Percentiles rank a stretch among this genome's conserved stretches.
Evolutionary conservation across 164 flowering plant genomes (phyloP).

Genomic region (Platanus orientalis): DNA sequence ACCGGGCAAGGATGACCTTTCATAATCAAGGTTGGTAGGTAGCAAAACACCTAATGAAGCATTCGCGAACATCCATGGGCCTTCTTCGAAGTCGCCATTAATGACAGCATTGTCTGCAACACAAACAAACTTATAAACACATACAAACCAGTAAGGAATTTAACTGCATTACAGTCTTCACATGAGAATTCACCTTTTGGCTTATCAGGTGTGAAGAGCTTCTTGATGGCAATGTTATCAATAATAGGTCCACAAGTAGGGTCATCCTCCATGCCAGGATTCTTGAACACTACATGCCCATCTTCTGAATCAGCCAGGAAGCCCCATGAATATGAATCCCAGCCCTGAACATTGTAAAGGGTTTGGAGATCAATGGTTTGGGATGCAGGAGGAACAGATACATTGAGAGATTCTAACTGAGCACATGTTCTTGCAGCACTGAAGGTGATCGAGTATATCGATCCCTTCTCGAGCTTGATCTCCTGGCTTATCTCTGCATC

Average conservation of each 20-base stretch:
- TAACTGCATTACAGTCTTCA: too few relatives aligned
- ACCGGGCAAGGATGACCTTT: too few relatives aligned
- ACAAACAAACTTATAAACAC: too few relatives aligned
- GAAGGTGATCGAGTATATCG: slow-evolving; percentile 83
- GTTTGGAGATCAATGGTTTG: too few relatives aligned
- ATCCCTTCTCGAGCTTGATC: slow-evolving; percentile 76
- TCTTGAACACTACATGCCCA: slow-evolving; percentile 45
- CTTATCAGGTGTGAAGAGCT: slow-evolving; percentile 71
- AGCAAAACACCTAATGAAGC: too few relatives aligned
- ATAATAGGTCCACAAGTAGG: slow-evolving; percentile 96
- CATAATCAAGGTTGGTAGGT: too few relatives aligned
- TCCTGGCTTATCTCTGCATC: slow-evolving; percentile 86
- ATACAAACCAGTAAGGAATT: too few relatives aligned
- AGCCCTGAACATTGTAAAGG: slow-evolving; percentile 77
- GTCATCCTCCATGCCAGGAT: slow-evolving; percentile 94
- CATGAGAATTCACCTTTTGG: slow-evolving; percentile 87
- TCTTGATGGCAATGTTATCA: slow-evolving; percentile 84
- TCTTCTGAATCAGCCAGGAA: slow-evolving; percentile 55
- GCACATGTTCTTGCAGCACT: slow-evolving; percentile 98
- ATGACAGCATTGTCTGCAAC: neutral
- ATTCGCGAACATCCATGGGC: too few relatives aligned
- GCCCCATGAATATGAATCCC: slow-evolving; percentile 85
- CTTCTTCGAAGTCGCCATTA: too few relatives aligned
- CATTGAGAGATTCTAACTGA: slow-evolving; percentile 78
- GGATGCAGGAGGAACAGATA: slow-evolving; percentile 75